Evolutionary conservation across 108 stramenopile genomes (phyloP).

Genomic region (Cyclotella choctawhatcheeana): DNA sequence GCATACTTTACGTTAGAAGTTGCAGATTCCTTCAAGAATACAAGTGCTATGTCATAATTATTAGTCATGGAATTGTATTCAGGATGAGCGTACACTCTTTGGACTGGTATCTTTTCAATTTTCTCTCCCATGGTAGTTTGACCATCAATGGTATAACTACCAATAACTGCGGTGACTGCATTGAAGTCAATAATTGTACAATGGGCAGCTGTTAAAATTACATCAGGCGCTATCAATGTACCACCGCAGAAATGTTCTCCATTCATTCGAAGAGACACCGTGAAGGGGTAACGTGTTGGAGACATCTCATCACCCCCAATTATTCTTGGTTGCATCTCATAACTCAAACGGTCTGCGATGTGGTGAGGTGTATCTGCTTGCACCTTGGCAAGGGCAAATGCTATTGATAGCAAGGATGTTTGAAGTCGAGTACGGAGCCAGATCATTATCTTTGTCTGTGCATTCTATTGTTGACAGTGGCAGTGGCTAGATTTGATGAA

Average conservation of each 20-base stretch:
- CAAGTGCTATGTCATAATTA: background rate
- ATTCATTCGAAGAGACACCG: background rate
- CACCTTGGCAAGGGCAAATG: background rate
- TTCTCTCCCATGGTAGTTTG: background rate
- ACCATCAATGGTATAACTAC: background rate
- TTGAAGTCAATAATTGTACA: conserved; percentile 1
- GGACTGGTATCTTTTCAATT: background rate
- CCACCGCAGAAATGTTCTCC: conserved; percentile 6
- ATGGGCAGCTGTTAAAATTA: conserved; percentile 1
- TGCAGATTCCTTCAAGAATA: background rate
- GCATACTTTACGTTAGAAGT: background rate
- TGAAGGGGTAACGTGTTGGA: background rate
- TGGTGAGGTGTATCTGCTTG: background rate
- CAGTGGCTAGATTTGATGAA: too few species aligned
- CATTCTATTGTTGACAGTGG: too few species aligned
- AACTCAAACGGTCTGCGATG: background rate
- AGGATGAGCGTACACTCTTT: background rate
- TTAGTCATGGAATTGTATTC: conserved; percentile 3
- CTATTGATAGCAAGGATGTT: background rate
- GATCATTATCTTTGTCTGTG: too few species aligned
- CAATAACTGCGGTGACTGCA: background rate
- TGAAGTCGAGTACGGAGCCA: background rate
- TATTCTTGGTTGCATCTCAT: background rate
- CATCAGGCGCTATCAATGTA: conserved; percentile 5
- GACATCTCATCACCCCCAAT: background rate